Evolutionary conservation across 768 basidiomycete genomes (phyloP), one percentile per base, ranked within the genome.

Genomic region (Daedaleopsis sinensis): DNA sequence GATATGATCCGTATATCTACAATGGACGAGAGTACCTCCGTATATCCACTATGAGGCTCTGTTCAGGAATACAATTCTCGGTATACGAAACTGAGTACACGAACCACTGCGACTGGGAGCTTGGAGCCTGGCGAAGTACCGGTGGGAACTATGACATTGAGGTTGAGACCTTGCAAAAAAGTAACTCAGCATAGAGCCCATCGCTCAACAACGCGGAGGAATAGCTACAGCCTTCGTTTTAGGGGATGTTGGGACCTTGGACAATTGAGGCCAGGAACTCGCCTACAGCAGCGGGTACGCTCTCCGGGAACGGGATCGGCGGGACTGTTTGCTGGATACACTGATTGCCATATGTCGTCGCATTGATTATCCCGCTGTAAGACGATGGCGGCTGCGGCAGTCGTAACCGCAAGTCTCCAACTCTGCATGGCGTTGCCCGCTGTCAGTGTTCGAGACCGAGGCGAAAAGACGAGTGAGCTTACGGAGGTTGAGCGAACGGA

Each of bases 401-500:
- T 21, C 55, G 64, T 16, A 61, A 51, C 13, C 64, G 51, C 16
- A 61, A 47, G 11, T 57, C 39, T 6, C 56, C 64, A 19, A 58
- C 27, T 5, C 63, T 64, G 15, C n/a, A n/a, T 16, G n/a, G n/a
- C n/a, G n/a, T n/a, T n/a, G n/a, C 15, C 13, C 7, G 12, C 10
- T n/a, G 21, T 8, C 38, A 42, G n/a, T 19, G 15, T 5, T 18
- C 37, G 5, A 44, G 47, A 21, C 52, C 32, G 16, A 13, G n/a
- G 35, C 12, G 9, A 32, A 16, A 46, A 10, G 15, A n/a, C 18
- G 19, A 16, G 32, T 12, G 7, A 21, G 38, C 73, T 48, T 57
- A 74, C 71, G 71, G 70, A 12, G 73, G 71, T 55, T 66, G 27
- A 5, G 73, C 73, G 50, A 63, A 74, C 10, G 73, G 73, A 23